phyloP scores from a whole-genome alignment of 75 land plant genomes.

The Azolla pinnata region DNA sequence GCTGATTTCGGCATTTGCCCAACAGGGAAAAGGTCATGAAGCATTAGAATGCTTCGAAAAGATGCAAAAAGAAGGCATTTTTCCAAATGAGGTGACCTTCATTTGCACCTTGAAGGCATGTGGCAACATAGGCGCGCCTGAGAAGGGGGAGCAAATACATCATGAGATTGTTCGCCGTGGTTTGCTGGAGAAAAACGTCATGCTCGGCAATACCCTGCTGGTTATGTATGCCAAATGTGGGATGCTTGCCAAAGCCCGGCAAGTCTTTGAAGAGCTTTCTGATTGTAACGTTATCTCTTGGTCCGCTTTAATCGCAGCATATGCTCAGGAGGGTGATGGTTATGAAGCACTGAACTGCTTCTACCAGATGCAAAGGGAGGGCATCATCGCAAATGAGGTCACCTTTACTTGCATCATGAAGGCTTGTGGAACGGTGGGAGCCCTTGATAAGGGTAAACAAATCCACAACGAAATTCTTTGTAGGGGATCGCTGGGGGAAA shows the following conservation, averaged over 20 bases:
- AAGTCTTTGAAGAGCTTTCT: constrained; percentile 12
- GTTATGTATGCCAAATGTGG: constrained; percentile 18
- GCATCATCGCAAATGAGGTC: constrained; percentile 13
- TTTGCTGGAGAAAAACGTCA: constrained; percentile 7
- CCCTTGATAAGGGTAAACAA: constrained; percentile 5
- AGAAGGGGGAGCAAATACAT: constrained; percentile 7
- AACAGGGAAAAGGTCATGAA: neutral
- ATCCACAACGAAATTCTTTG: constrained; percentile 2
- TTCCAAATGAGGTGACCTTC: constrained; percentile 7
- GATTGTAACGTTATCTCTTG: constrained; percentile 15
- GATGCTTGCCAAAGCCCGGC: constrained; percentile 5
- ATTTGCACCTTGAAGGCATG: constrained; percentile 1
- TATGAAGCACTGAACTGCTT: constrained; percentile 16
- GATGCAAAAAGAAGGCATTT: constrained; percentile 7
- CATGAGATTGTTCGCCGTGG: neutral
- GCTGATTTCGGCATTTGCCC: constrained; percentile 16
- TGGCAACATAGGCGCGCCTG: neutral
- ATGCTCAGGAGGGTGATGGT: constrained; percentile 15
- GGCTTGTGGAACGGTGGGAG: constrained; percentile 8
- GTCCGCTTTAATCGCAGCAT: constrained; percentile 21
- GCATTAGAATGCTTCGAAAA: constrained; percentile 10
- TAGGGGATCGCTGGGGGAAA: neutral
- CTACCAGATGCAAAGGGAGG: constrained; percentile 11
- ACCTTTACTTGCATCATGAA: constrained; percentile 11
- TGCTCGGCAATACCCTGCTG: constrained; percentile 9